Percentiles rank a stretch among this genome's conserved stretches.
These are phyloP conservation scores for Tanacetum coccineum DNA, from an alignment of 129 eudicot species.

Conservation along the genomic window DNA sequence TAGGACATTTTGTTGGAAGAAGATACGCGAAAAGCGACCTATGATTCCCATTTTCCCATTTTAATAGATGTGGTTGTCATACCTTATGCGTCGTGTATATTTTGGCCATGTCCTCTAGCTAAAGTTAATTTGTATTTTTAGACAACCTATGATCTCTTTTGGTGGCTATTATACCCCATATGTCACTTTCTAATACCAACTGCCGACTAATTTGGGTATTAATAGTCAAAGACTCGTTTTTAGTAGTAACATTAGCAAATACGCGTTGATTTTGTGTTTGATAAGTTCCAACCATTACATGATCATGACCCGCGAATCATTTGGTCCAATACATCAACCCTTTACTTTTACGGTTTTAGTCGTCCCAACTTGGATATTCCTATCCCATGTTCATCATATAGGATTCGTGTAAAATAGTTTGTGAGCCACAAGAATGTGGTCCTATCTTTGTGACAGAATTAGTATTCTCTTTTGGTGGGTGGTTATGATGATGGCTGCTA, in stretches of 20 bases:
- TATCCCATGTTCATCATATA: conserved; percentile 3
- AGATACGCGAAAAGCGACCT: conserved; percentile 29
- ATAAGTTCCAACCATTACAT: conserved; percentile 14
- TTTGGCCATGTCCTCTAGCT: conserved; percentile 27
- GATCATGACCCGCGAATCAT: conserved; percentile 21
- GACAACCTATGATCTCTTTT: conserved; percentile 18
- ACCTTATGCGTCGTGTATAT: conserved; percentile 24
- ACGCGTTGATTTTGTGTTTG: conserved; percentile 21
- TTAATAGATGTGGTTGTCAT: conserved; percentile 22
- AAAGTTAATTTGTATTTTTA: conserved; percentile 19
- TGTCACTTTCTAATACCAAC: conserved; percentile 22
- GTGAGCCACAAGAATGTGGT: conserved; percentile 31
- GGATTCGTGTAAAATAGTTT: conserved; percentile 4
- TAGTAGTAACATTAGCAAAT: neutral
- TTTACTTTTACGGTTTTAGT: conserved; percentile 17
- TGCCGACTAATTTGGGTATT: conserved; percentile 20
- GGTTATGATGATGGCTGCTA: too few relatives aligned
- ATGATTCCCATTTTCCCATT: conserved; percentile 25
- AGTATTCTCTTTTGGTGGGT: conserved; percentile 29
- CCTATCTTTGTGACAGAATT: conserved; percentile 25
- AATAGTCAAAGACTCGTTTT: conserved; percentile 10
- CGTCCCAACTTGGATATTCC: conserved; percentile 24
- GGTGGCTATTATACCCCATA: conserved; percentile 22
- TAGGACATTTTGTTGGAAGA: conserved; percentile 18
- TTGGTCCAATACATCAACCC: conserved; percentile 19